phyloP scores from a whole-genome alignment of 1,284 basidiomycete species.

The Uromyces viciae-fabae region DNA sequence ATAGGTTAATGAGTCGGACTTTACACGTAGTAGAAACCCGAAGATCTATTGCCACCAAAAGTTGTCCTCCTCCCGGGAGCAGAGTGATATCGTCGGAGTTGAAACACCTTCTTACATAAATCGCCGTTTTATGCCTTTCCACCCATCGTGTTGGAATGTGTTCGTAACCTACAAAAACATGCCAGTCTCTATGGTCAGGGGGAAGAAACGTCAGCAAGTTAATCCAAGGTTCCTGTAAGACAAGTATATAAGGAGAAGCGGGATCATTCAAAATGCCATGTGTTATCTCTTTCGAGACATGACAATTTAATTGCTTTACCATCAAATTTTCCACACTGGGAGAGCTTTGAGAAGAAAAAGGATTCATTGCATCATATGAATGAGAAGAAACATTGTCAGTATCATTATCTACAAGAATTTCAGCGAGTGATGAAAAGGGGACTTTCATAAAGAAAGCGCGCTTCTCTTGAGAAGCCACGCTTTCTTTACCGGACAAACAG shows the following conservation, averaged over 20 bases:
- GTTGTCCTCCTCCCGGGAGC: not conserved
- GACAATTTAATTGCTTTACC: not conserved
- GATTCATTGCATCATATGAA: not conserved
- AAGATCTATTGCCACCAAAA: not conserved
- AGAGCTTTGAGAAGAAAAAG: not conserved
- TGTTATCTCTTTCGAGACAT: not conserved
- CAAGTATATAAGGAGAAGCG: not conserved
- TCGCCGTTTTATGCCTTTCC: not conserved
- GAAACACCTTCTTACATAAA: not conserved
- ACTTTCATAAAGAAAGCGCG: not conserved
- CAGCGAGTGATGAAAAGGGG: no score
- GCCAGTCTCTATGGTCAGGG: not conserved
- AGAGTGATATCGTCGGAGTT: not conserved
- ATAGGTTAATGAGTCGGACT: not conserved
- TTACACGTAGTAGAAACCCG: not conserved
- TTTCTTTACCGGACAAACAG: not conserved
- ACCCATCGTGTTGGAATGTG: not conserved
- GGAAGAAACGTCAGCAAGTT: not conserved
- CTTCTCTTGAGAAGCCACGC: not conserved
- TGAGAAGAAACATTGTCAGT: not conserved
- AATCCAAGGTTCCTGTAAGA: conserved; percentile 25
- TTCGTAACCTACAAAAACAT: not conserved
- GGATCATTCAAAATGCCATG: not conserved
- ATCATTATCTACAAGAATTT: no score
- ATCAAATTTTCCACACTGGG: no score